Evolutionary conservation across 2,329 filamentous ascomycete genomes (phyloP).

Genomic region (Microdochium nivale): DNA sequence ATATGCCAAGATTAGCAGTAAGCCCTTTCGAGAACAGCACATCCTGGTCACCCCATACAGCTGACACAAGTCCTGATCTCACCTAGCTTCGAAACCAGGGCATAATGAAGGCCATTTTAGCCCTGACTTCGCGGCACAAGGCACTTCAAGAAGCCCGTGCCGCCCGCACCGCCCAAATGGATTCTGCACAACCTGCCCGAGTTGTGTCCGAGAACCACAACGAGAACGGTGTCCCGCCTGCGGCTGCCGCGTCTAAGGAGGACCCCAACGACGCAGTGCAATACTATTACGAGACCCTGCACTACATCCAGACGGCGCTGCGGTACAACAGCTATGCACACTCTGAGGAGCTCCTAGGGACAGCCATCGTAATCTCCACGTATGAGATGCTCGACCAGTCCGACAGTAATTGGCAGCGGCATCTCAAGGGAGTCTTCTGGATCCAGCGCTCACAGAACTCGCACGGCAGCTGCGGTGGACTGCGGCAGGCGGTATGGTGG

Average conservation of each 20-base stretch:
- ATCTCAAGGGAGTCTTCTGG: conserved; percentile 58
- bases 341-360: conserved; percentile 49
- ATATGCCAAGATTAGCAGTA: conserved; percentile 22
- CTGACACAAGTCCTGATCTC: neutral
- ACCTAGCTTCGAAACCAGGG: conserved; percentile 38
- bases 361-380: conserved; percentile 49
- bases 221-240: neutral
- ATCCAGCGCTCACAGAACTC: conserved; percentile 55
- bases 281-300: conserved; percentile 55
- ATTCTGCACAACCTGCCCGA: too few species aligned
- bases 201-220: conserved; percentile 4
- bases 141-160: conserved; percentile 8
- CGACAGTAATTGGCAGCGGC: conserved; percentile 47
- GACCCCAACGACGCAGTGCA: conserved; percentile 31
- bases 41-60: neutral
- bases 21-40: neutral
- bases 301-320: conserved; percentile 52
- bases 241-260: conserved; percentile 8
- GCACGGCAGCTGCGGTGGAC: conserved; percentile 46
- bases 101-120: conserved; percentile 47
- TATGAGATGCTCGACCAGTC: conserved; percentile 60
- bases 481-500: conserved; percentile 56
- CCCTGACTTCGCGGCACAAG: conserved; percentile 42
- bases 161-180: conserved; percentile 6
- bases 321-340: conserved; percentile 47